A percentile compares a stretch with the other conserved stretches of the same genome.
Evolutionary conservation across 1,284 basidiomycete genomes (phyloP).

Genomic region (Singerocomus rubriflavus): DNA sequence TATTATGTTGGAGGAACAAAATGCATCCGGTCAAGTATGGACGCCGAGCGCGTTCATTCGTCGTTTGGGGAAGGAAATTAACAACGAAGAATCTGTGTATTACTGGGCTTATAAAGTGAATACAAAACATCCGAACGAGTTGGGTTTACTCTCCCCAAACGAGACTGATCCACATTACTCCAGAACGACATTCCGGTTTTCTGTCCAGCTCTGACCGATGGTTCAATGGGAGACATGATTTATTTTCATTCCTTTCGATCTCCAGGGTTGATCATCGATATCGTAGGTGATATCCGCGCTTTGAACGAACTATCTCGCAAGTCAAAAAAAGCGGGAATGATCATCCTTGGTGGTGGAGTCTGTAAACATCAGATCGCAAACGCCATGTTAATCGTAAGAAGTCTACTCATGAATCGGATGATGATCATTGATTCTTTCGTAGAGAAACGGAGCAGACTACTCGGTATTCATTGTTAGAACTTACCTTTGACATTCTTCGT

Average conservation of each 20-base stretch:
- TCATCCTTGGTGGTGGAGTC: constrained; percentile 96
- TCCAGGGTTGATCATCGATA: constrained; percentile 88
- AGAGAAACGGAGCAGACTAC: constrained; percentile 98
- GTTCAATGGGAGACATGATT: constrained; percentile 98
- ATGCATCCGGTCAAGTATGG: constrained; percentile 74
- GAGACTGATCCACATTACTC: constrained; percentile 29
- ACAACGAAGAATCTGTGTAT: constrained; percentile 96
- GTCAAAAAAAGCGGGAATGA: constrained; percentile 96
- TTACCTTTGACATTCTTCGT: neutral
- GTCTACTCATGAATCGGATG: neutral
- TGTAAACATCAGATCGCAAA: constrained; percentile 99
- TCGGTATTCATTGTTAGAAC: constrained; percentile 87
- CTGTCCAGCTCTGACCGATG: constrained; percentile 97
- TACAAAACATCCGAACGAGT: constrained; percentile 24
- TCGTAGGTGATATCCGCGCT: constrained; percentile 90
- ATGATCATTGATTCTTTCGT: constrained; percentile 11
- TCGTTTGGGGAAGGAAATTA: constrained; percentile 91
- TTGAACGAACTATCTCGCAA: constrained; percentile 90
- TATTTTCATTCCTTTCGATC: constrained; percentile 97
- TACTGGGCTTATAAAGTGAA: constrained; percentile 99
- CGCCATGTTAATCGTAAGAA: constrained; percentile 92
- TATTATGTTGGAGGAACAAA: constrained; percentile 88
- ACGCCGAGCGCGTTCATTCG: constrained; percentile 92
- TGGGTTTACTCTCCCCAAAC: constrained; percentile 9
- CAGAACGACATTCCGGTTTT: constrained; percentile 99